phyloP scores from a whole-genome alignment of 345 rosid genomes.

The Euclidium syriacum region DNA sequence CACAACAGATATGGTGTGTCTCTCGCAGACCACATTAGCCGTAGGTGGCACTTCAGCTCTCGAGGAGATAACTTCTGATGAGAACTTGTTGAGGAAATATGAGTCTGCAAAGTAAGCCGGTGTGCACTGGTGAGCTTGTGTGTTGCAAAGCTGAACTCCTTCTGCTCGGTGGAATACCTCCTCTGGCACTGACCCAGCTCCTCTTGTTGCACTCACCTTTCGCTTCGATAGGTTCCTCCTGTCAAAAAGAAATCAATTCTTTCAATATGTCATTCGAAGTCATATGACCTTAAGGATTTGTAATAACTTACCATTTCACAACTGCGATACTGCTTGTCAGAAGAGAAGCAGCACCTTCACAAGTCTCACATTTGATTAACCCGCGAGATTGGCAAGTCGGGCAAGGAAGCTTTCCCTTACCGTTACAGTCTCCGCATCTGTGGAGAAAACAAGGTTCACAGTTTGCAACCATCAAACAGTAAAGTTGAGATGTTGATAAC shows the following conservation, averaged over 20 bases:
- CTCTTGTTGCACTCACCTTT: conserved; percentile 78
- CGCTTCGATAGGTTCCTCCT: conserved; percentile 83
- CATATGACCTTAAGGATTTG: not conserved
- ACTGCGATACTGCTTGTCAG: conserved; percentile 54
- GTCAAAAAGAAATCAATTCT: conserved; percentile 3
- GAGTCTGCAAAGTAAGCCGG: conserved; percentile 95
- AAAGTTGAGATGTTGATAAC: conserved; percentile 14
- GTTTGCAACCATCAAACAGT: not conserved
- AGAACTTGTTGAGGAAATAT: conserved; percentile 79
- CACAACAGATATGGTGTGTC: conserved; percentile 79
- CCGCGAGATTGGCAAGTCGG: conserved; percentile 82
- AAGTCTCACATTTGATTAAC: conserved; percentile 60
- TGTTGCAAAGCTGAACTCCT: conserved; percentile 90
- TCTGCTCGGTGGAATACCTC: conserved; percentile 85
- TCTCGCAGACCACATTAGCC: conserved; percentile 83
- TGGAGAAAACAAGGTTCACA: not conserved
- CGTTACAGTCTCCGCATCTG: conserved; percentile 68
- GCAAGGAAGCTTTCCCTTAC: conserved; percentile 85
- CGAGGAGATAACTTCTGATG: conserved; percentile 79
- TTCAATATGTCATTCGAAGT: not conserved
- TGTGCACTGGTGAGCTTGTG: conserved; percentile 86
- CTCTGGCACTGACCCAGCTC: conserved; percentile 95
- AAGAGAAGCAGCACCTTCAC: conserved; percentile 65
- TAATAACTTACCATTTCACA: conserved; percentile 57
- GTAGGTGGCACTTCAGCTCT: conserved; percentile 64